phyloP scores from a whole-genome alignment of 345 rosid species.

The Cochlearia excelsa region DNA sequence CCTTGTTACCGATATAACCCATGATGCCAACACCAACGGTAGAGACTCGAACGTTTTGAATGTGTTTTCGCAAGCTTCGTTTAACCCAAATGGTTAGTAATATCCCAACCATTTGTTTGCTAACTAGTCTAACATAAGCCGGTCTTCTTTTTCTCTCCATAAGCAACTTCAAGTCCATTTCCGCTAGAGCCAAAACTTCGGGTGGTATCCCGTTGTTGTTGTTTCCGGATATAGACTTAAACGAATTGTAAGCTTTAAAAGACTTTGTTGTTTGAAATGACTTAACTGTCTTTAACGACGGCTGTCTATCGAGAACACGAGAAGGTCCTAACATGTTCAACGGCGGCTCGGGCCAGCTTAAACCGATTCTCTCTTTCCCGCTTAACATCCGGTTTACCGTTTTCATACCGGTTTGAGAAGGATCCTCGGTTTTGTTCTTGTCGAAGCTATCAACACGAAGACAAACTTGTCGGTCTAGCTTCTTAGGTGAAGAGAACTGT shows the following conservation, averaged over 20 bases:
- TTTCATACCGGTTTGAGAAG: slow-evolving; percentile 24
- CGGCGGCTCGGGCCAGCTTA: slow-evolving; percentile 92
- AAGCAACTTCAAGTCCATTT: slow-evolving; percentile 58
- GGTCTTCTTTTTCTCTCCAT: slow-evolving; percentile 70
- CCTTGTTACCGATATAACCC: slow-evolving; percentile 99
- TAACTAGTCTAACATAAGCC: slow-evolving; percentile 74
- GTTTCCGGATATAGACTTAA: slow-evolving; percentile 50
- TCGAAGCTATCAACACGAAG: slow-evolving; percentile 41
- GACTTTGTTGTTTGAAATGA: slow-evolving; percentile 56
- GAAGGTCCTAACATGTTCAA: slow-evolving; percentile 55
- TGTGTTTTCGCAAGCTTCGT: slow-evolving; percentile 70
- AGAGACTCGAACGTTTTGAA: slow-evolving; percentile 78
- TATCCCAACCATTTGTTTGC: slow-evolving; percentile 95
- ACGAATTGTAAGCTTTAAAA: slow-evolving; percentile 55
- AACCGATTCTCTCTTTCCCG: slow-evolving; percentile 68
- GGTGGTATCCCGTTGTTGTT: slow-evolving; percentile 43
- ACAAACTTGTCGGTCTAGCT: slow-evolving; percentile 64
- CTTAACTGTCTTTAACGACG: slow-evolving; percentile 53
- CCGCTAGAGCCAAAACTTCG: slow-evolving; percentile 47
- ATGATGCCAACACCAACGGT: slow-evolving; percentile 91
- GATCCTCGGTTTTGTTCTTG: slow-evolving; percentile 20
- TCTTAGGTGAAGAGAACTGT: slow-evolving; percentile 58
- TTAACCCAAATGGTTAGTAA: slow-evolving; percentile 89
- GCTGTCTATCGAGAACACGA: slow-evolving; percentile 56
- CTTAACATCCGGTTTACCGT: slow-evolving; percentile 58